phyloP scores from a whole-genome alignment of 1,284 basidiomycete genomes.

The Rhodotorula mucilaginosa region DNA sequence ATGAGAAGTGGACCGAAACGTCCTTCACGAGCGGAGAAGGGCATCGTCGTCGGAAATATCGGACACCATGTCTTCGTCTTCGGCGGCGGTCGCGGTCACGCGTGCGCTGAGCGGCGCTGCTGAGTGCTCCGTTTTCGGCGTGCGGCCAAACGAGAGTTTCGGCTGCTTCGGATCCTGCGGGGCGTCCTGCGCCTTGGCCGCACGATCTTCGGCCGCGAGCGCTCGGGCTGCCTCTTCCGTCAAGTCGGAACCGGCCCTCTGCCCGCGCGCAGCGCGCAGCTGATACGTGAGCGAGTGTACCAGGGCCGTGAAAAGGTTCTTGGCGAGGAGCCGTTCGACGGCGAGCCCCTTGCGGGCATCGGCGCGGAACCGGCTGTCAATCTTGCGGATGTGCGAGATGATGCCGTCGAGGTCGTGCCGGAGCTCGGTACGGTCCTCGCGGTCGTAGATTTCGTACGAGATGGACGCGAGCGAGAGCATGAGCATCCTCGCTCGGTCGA shows the following conservation, averaged over 20 bases:
- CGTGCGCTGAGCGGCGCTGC: background rate
- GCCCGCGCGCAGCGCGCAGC: slow-evolving; percentile 13
- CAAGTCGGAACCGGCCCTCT: slow-evolving; percentile 9
- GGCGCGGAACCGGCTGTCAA: slow-evolving; percentile 19
- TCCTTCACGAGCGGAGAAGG: too few relatives aligned
- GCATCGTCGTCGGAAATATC: background rate
- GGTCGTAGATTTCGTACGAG: slow-evolving; percentile 5
- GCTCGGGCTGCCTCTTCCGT: background rate
- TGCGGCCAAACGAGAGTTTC: background rate
- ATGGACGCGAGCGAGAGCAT: slow-evolving; percentile 14
- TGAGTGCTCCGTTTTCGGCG: background rate
- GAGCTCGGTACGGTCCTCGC: background rate
- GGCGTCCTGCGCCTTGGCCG: background rate
- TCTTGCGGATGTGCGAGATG: background rate
- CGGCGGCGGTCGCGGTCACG: background rate
- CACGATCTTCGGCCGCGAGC: slow-evolving; percentile 2
- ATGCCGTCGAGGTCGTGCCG: slow-evolving; percentile 10
- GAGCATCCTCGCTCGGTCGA: slow-evolving; percentile 18
- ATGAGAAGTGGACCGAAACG: too few relatives aligned
- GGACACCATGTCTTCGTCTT: background rate
- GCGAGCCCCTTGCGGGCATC: slow-evolving; percentile 18
- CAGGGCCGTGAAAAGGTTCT: slow-evolving; percentile 19
- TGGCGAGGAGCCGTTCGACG: slow-evolving; percentile 25
- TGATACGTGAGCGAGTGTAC: slow-evolving; percentile 18
- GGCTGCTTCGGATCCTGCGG: background rate